Evolutionary conservation across 768 basidiomycete genomes (phyloP), one percentile per base, ranked within the genome.

Genomic region (Brasilioporus rufonigricans): DNA sequence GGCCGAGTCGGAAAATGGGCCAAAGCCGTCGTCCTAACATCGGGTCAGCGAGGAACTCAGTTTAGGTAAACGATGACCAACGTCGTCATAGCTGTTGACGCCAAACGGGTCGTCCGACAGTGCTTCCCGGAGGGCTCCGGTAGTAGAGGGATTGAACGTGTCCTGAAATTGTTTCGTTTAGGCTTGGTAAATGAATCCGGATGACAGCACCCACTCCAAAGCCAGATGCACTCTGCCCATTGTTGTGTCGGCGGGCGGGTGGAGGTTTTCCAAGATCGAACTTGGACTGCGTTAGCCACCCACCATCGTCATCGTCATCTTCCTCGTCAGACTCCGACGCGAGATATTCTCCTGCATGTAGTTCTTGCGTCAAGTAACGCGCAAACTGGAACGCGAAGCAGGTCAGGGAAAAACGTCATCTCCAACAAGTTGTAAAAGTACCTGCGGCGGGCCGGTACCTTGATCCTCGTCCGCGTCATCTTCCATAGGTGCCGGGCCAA

Each of bases 221-320:
- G 9, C 73, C 79, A 46, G 75, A 69, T 24, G 81, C 59, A 10
- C 76, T 78, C 55, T 80, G 76, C 52, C 79, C 73, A 52, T 80
- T 70, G 53, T 74, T 74, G 59, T 76, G 76, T 52, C 80, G 74
- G 48, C 77, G 71, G 23, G 80, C 72, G 18, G 80, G 73, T 4
- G 82, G 79, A 18, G 79, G 76, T 48, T 75, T 73, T 23, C 76
- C 73, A 10, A 86, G 70, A 26, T 80, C 79, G 59, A 91, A 91
- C n/a, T 78, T 83, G 10, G 88, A 91, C 41, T 88, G 86, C 4
- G 89, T 78, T 24, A 92, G 70, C 91, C 91, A 93, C 0, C 89
- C 89, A 5, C 82, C 82, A n/a, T 88, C 82, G 13, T 89, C 89
- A n/a, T n/a, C n/a, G 18, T 89, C 87, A 9, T 77, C 74, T 2